phyloP scores from a whole-genome alignment of 2,329 filamentous ascomycete species.

The Fonsecaea monophora region DNA sequence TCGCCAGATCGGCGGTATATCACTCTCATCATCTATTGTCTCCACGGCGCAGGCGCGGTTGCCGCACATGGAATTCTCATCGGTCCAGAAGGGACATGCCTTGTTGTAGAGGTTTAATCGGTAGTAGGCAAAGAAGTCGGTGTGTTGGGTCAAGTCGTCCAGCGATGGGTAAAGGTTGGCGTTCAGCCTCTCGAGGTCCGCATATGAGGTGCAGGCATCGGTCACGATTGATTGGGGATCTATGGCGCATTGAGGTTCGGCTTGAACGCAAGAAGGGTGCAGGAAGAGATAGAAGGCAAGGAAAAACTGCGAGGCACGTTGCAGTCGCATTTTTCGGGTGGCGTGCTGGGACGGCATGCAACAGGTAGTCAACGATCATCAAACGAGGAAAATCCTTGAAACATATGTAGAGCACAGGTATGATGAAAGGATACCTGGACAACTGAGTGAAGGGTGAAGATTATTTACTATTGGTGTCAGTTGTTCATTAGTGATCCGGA shows the following conservation, averaged over 20 bases:
- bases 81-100: slow-evolving; percentile 93
- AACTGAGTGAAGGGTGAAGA: neutral
- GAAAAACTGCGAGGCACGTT: slow-evolving; percentile 36
- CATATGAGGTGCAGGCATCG: slow-evolving; percentile 93
- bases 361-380: neutral
- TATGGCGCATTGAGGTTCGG: slow-evolving; percentile 55
- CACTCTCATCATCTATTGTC: slow-evolving; percentile 92
- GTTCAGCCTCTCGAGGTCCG: slow-evolving; percentile 86
- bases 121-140: slow-evolving; percentile 99
- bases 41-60: slow-evolving; percentile 97
- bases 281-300: slow-evolving; percentile 36
- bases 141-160: slow-evolving; percentile 79
- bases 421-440: neutral
- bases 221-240: slow-evolving; percentile 87
- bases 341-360: neutral
- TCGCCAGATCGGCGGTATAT: slow-evolving; percentile 90
- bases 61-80: slow-evolving; percentile 91
- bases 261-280: slow-evolving; percentile 27
- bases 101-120: slow-evolving; percentile 94
- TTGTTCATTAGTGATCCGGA: slow-evolving; percentile 3
- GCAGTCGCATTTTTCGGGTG: slow-evolving; percentile 28
- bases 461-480: slow-evolving; percentile 4
- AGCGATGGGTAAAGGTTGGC: slow-evolving; percentile 75
- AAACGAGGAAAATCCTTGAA: neutral
- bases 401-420: slow-evolving; percentile 5